Conservation (phyloP, 495 filamentous ascomycete species). For the Podospora pseudocomata region DNA sequence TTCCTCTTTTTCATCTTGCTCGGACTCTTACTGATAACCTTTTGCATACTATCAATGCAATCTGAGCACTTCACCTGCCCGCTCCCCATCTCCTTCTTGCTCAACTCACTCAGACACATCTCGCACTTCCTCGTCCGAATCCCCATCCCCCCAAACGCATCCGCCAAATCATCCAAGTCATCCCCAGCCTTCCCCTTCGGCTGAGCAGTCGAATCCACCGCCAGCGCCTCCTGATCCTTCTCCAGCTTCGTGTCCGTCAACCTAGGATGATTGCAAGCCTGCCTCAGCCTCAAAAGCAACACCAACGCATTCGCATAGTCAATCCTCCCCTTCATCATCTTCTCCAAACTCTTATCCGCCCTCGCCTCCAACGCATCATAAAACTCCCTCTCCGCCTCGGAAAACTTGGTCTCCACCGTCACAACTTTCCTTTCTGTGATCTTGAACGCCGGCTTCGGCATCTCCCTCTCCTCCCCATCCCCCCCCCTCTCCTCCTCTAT, state of each 20-base stretch:
- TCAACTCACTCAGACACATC: slow-evolving; percentile 73
- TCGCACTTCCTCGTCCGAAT: slow-evolving; percentile 83
- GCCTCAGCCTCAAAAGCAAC: slow-evolving; percentile 78
- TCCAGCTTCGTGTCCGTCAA: slow-evolving; percentile 78
- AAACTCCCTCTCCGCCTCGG: slow-evolving; percentile 72
- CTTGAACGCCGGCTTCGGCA: slow-evolving; percentile 62
- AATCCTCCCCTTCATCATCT: slow-evolving; percentile 67
- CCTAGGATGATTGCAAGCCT: slow-evolving; percentile 91
- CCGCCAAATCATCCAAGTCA: slow-evolving; percentile 75
- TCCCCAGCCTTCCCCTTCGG: slow-evolving; percentile 49
- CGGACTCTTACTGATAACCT: slow-evolving; percentile 37
- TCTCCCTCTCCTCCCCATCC: slow-evolving; percentile 40
- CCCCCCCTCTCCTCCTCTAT: slow-evolving; percentile 37
- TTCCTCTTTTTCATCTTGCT: slow-evolving; percentile 40
- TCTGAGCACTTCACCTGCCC: slow-evolving; percentile 50
- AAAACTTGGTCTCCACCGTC: slow-evolving; percentile 73
- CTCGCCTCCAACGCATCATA: slow-evolving; percentile 80
- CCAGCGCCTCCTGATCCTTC: slow-evolving; percentile 80
- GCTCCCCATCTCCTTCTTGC: slow-evolving; percentile 49
- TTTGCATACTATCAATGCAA: slow-evolving; percentile 29
- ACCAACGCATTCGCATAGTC: slow-evolving; percentile 70
- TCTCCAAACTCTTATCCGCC: slow-evolving; percentile 77
- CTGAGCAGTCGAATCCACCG: slow-evolving; percentile 54
- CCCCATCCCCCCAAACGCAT: slow-evolving; percentile 77
- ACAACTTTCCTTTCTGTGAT: slow-evolving; percentile 85